A percentile compares a stretch with the other conserved stretches of the same genome.
Conservation (phyloP, 2,329 filamentous ascomycete species). For the Didymella arachidicola region DNA sequence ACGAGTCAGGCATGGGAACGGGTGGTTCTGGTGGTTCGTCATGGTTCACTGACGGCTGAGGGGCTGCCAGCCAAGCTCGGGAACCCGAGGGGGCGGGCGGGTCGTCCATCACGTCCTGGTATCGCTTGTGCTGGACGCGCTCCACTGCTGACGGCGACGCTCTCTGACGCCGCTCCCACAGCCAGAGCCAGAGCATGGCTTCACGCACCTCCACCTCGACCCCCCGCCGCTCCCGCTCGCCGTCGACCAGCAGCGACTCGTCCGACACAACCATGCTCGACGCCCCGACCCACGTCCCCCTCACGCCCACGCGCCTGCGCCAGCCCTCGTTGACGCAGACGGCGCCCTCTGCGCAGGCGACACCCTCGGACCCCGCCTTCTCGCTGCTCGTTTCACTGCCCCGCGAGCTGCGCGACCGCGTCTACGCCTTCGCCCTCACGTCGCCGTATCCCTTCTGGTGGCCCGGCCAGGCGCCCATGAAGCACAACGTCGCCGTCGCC, state of each 20-base stretch:
- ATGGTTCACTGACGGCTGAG: background rate
- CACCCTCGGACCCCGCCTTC: slow-evolving; percentile 34
- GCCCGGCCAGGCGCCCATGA: slow-evolving; percentile 32
- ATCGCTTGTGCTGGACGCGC: too few species aligned
- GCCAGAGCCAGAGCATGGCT: slow-evolving; percentile 28
- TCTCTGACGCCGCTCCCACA: too few species aligned
- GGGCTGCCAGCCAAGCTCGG: slow-evolving; percentile 8
- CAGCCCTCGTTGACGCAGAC: slow-evolving; percentile 28
- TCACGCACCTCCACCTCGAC: slow-evolving; percentile 42
- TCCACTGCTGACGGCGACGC: too few species aligned
- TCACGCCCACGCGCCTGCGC: slow-evolving; percentile 40
- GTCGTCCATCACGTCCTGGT: background rate
- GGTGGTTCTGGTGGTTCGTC: background rate
- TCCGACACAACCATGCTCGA: slow-evolving; percentile 48
- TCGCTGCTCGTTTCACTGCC: slow-evolving; percentile 48
- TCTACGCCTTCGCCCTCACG: slow-evolving; percentile 46
- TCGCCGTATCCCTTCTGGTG: slow-evolving; percentile 47
- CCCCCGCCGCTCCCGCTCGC: slow-evolving; percentile 42
- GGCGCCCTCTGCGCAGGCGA: slow-evolving; percentile 7
- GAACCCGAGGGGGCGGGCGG: slow-evolving; percentile 3
- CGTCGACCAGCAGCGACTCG: slow-evolving; percentile 39
- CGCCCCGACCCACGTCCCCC: slow-evolving; percentile 35
- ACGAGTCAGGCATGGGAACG: background rate
- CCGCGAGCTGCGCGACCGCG: slow-evolving; percentile 47
- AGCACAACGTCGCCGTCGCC: slow-evolving; percentile 33